Conservation (phyloP, 768 basidiomycete genomes). For the Tremella yokohamensis region DNA sequence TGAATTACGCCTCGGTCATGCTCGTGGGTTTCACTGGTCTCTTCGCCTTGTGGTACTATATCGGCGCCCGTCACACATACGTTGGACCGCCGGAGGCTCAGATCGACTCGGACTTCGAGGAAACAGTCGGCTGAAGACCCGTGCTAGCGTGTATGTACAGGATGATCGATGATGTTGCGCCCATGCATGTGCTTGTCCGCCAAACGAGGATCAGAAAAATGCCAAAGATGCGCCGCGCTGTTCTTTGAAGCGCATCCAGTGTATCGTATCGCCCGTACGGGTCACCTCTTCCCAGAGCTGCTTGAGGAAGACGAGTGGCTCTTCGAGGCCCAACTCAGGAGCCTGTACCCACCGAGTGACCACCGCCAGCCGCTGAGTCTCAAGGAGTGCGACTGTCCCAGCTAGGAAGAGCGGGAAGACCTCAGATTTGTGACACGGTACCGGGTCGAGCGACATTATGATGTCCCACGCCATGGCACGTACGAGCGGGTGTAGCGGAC, state of each 20-base stretch:
- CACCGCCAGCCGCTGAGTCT: conserved; percentile 2
- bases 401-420: conserved; percentile 4
- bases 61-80: neutral
- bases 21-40: neutral
- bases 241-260: neutral
- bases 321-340: neutral
- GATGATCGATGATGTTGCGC: neutral
- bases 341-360: neutral
- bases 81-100: neutral
- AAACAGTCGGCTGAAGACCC: neutral
- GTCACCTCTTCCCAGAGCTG: conserved; percentile 1
- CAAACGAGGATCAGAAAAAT: neutral
- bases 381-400: neutral
- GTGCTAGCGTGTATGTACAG: neutral
- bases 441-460: neutral
- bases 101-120: neutral
- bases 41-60: conserved; percentile 1
- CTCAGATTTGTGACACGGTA: conserved; percentile 2
- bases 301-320: conserved; percentile 1
- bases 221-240: neutral
- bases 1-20: conserved; percentile 5
- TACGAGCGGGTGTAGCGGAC: conserved; percentile 3
- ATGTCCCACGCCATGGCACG: conserved; percentile 6
- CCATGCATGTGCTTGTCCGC: neutral
- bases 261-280: neutral